phyloP scores from a whole-genome alignment of 2,329 filamentous ascomycete species.

The Colletotrichum melonis region DNA sequence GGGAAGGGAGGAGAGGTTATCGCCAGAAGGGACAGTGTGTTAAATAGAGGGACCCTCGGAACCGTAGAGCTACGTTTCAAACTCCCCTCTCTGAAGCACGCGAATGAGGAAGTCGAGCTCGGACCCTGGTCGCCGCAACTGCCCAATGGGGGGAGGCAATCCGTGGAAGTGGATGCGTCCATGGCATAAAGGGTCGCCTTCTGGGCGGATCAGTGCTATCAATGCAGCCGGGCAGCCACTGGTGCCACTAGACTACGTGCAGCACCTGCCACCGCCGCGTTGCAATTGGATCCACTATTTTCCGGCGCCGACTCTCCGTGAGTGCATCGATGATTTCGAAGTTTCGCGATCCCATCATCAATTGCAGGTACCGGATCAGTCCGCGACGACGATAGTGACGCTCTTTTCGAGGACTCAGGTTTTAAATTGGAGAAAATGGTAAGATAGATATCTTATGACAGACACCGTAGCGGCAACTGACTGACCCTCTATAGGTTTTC shows the following conservation, averaged over 20 bases:
- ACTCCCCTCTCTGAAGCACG: slow-evolving; percentile 34
- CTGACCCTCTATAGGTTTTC: slow-evolving; percentile 70
- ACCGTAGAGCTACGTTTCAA: slow-evolving; percentile 32
- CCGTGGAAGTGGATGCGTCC: slow-evolving; percentile 3
- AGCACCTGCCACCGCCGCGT: not conserved
- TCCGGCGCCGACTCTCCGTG: slow-evolving; percentile 32
- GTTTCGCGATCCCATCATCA: slow-evolving; percentile 21
- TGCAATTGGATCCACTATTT: slow-evolving; percentile 18
- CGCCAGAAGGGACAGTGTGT: slow-evolving; percentile 14
- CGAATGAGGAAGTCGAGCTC: slow-evolving; percentile 31
- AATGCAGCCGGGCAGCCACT: slow-evolving; percentile 10
- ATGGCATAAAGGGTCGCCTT: not conserved
- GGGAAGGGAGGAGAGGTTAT: slow-evolving; percentile 4
- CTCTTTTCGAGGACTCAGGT: not conserved
- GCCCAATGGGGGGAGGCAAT: slow-evolving; percentile 32
- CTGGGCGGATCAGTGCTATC: not conserved
- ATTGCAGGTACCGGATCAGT: not conserved
- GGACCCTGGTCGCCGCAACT: slow-evolving; percentile 32
- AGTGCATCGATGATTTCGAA: slow-evolving; percentile 18
- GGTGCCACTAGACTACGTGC: not conserved
- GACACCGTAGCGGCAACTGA: not conserved
- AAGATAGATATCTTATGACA: not conserved
- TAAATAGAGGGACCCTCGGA: not conserved
- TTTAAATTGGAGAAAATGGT: slow-evolving; percentile 24
- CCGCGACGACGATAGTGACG: not conserved